Evolutionary conservation across 257 asterid genomes (phyloP).

Genomic region (Scutellaria minor): DNA sequence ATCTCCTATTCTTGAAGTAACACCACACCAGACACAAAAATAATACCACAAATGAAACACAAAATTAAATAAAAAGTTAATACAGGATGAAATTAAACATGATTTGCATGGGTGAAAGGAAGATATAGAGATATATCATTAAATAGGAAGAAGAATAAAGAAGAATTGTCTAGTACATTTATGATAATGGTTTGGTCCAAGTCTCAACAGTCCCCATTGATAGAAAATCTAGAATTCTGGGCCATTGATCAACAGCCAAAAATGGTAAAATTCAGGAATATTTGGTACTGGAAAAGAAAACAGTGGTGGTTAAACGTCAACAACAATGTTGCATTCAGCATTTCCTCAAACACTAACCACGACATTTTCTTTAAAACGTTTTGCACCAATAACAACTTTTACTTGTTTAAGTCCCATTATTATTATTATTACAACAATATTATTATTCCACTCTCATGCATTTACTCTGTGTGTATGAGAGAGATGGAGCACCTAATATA

Average conservation of each 20-base stretch:
- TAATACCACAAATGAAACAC: too few relatives aligned
- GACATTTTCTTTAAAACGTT: slow-evolving; percentile 30
- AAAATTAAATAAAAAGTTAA: too few relatives aligned
- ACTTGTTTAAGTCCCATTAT: slow-evolving; percentile 1
- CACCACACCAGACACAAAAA: too few relatives aligned
- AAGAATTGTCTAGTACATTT: slow-evolving; percentile 32
- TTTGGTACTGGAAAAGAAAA: slow-evolving; percentile 40
- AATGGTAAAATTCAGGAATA: slow-evolving; percentile 54
- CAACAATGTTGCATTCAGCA: slow-evolving; percentile 39
- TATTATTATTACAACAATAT: too few relatives aligned
- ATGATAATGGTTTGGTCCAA: slow-evolving; percentile 44
- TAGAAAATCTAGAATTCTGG: slow-evolving; percentile 32
- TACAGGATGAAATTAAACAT: too few relatives aligned
- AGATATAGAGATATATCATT: too few relatives aligned
- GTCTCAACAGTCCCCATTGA: slow-evolving; percentile 14
- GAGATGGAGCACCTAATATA: slow-evolving; percentile 34
- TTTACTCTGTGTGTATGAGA: slow-evolving; percentile 28
- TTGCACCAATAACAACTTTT: slow-evolving; percentile 18
- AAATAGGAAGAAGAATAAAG: slow-evolving; percentile 12
- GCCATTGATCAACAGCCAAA: slow-evolving; percentile 26
- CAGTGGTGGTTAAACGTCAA: slow-evolving; percentile 59
- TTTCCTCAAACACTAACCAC: slow-evolving; percentile 35
- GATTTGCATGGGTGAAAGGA: too few relatives aligned
- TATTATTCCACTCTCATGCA: neutral
- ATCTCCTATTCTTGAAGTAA: too few relatives aligned